Conservation (phyloP, 176 grass and related monocot species). For the Phoenix dactylifera region DNA sequence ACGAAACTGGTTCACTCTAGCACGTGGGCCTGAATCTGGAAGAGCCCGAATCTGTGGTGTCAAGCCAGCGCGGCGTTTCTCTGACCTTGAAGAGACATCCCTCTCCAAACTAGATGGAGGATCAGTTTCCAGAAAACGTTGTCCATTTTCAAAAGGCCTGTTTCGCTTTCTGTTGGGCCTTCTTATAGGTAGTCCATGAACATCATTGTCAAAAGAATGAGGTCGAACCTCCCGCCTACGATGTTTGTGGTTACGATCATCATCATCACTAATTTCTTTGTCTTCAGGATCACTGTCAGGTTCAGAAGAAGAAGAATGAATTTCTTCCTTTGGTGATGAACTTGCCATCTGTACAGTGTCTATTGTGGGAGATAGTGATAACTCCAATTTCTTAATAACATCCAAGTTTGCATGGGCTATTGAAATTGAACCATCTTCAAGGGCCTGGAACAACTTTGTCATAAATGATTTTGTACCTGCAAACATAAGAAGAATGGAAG, state of each 20-base stretch:
- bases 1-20: conserved; percentile 42
- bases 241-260: conserved; percentile 98
- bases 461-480: conserved; percentile 3
- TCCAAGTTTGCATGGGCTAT: not conserved
- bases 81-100: conserved; percentile 41
- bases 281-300: conserved; percentile 53
- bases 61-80: conserved; percentile 40
- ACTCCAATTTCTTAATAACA: conserved; percentile 9
- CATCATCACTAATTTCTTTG: conserved; percentile 58
- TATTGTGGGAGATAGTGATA: not conserved
- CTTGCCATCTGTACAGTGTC: conserved; percentile 6
- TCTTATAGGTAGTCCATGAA: conserved; percentile 37
- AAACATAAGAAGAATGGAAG: not conserved
- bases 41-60: conserved; percentile 24
- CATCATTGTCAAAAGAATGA: conserved; percentile 42
- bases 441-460: conserved; percentile 8
- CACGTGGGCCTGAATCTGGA: not conserved
- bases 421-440: conserved; percentile 13
- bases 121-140: conserved; percentile 26
- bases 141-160: conserved; percentile 34
- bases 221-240: conserved; percentile 54
- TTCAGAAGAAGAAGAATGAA: conserved; percentile 59
- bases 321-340: conserved; percentile 52
- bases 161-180: conserved; percentile 39
- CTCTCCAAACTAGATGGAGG: conserved; percentile 38